Evolutionary conservation across 2,329 filamentous ascomycete genomes (phyloP).

Genomic region (Ophiocordyceps unilateralis): DNA sequence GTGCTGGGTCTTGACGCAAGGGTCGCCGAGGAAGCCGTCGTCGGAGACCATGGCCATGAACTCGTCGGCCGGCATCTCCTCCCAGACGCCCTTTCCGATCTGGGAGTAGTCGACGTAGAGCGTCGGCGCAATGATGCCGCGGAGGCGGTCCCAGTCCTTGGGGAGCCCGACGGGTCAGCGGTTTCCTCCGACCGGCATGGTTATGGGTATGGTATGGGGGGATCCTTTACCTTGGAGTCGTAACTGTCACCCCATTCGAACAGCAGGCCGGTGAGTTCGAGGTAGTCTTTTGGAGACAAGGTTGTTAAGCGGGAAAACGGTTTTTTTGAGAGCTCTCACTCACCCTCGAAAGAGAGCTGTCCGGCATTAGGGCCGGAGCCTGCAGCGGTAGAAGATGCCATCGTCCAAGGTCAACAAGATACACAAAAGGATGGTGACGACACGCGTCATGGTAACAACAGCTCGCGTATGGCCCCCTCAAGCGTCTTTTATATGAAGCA

Average conservation of each 20-base stretch:
- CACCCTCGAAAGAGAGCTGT: not conserved
- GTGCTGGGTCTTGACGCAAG: slow-evolving; percentile 36
- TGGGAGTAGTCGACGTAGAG: slow-evolving; percentile 8
- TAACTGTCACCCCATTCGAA: slow-evolving; percentile 49
- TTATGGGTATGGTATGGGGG: too few relatives aligned
- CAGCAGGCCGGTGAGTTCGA: slow-evolving; percentile 4
- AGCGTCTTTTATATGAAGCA: too few relatives aligned
- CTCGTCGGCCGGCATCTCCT: slow-evolving; percentile 35
- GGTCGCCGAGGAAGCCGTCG: slow-evolving; percentile 33
- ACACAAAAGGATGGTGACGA: not conserved
- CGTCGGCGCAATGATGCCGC: slow-evolving; percentile 32
- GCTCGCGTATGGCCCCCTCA: too few relatives aligned
- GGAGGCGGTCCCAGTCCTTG: slow-evolving; percentile 37
- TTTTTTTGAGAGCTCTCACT: not conserved
- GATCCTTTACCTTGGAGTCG: slow-evolving; percentile 36
- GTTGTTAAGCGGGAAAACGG: not conserved
- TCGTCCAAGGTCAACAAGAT: too few relatives aligned
- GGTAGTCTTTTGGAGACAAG: not conserved
- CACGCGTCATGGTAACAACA: too few relatives aligned
- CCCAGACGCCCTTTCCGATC: slow-evolving; percentile 15
- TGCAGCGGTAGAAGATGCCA: not conserved
- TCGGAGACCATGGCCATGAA: slow-evolving; percentile 34
- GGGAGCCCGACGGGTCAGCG: not conserved
- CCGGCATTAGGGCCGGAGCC: not conserved
- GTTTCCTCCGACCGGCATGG: too few relatives aligned